Evolutionary conservation across 2,329 filamentous ascomycete genomes (phyloP), one percentile per base, ranked within the genome.

Genomic region (Emmonsia crescens): DNA sequence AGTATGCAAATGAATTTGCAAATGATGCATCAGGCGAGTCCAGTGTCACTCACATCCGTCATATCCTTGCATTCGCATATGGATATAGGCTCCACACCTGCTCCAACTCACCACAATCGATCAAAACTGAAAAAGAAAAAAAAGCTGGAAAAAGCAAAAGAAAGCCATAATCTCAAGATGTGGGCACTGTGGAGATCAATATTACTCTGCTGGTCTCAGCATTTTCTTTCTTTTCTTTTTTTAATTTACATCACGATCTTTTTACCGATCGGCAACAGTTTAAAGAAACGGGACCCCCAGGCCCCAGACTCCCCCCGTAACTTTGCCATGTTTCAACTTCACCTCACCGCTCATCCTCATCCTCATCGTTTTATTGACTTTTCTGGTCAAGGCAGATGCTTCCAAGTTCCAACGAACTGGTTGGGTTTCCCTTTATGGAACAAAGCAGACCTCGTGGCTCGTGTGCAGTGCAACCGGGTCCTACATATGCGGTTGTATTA

Each of bases 201-300:
- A 48, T 10, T 3, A 3, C 21, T 24, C 5, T 24, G 46, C 8
- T 14, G 46, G n/a, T n/a, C n/a, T n/a, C n/a, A n/a, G n/a, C n/a
- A n/a, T n/a, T n/a, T n/a, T n/a, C n/a, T n/a, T n/a, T n/a, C n/a
- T 27, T 27, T 48, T 24, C 2, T 48, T 48, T n/a, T 27, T 24
- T 46, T 12, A 9, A 16, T 48, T 48, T 48, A 10, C 10, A 14
- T 16, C 21, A 38, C 12, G 16, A 12, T 24, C n/a, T 24, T 24
- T 24, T 14, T 12, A 4, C n/a, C 8, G 33, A 40, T 38, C 54
- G 21, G n/a, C 24, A 79, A 19, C 27, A 31, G 19, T 9, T 21
- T 46, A 21, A 21, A 24, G n/a, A 31, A n/a, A 27, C 27, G 49
- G 14, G 27, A 2, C 3, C 27, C 27, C 49, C 14, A 24, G 21